These are phyloP conservation scores for Daldinia caldariorum DNA, from an alignment of 495 filamentous ascomycete species.

Conservation along the genomic window DNA sequence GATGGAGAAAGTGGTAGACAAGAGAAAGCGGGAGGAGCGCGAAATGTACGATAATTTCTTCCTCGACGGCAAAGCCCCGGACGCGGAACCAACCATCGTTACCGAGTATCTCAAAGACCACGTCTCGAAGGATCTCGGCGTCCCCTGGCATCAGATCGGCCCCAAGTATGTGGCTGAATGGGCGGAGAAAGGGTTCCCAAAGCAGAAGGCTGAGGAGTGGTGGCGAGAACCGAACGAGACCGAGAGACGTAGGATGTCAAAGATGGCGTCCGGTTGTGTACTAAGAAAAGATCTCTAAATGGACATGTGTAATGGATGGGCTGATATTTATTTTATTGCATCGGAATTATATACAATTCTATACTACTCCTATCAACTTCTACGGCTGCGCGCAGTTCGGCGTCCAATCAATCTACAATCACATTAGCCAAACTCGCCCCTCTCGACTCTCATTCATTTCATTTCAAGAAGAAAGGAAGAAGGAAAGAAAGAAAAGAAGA, in stretches of 20 bases:
- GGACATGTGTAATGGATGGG: no score
- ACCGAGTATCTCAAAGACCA: conserved; percentile 41
- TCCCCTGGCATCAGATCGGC: conserved; percentile 49
- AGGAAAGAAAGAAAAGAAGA: background rate
- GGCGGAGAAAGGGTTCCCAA: conserved; percentile 47
- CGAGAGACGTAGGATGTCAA: conserved; percentile 22
- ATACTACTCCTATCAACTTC: background rate
- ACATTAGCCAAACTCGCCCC: conserved; percentile 4
- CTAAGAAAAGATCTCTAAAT: conserved; percentile 31
- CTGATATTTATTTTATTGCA: background rate
- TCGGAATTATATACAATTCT: background rate
- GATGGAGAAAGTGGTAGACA: conserved; percentile 26
- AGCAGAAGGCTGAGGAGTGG: conserved; percentile 45
- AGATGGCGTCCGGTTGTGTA: conserved; percentile 24
- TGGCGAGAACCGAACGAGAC: conserved; percentile 31
- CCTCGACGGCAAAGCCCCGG: conserved; percentile 7
- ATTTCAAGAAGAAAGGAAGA: background rate
- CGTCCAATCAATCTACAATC: conserved; percentile 31
- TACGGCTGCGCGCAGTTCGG: conserved; percentile 26
- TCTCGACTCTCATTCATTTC: background rate
- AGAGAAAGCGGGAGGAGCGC: conserved; percentile 1
- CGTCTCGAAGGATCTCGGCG: conserved; percentile 49
- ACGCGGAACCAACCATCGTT: background rate
- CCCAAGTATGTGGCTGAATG: conserved; percentile 45
- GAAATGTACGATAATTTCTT: conserved; percentile 23